Evolutionary conservation across 371 early-diverging fungal genomes (phyloP).

Genomic region (Mycotypha africana): DNA sequence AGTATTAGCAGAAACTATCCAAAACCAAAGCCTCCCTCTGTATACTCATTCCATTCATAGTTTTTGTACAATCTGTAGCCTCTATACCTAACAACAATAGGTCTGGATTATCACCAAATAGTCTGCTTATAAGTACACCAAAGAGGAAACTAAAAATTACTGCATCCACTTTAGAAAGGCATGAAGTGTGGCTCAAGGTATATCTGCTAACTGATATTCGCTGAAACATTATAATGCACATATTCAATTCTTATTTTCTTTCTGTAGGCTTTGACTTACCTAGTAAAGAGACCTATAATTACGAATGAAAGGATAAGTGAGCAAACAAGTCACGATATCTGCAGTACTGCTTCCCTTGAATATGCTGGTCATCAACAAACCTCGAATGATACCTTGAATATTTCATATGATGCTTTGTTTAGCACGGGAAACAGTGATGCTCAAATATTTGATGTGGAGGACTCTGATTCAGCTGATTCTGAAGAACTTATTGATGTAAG

Average conservation of each 20-base stretch:
- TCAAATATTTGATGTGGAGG: conserved; percentile 2
- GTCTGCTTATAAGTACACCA: conserved; percentile 61
- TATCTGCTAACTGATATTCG: not conserved
- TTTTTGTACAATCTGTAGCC: conserved; percentile 53
- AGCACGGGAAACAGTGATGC: not conserved
- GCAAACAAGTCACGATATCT: conserved; percentile 8
- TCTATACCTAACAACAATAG: conserved; percentile 38
- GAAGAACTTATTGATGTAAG: conserved; percentile 31
- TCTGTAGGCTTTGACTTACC: conserved; percentile 24
- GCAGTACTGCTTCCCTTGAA: conserved; percentile 8
- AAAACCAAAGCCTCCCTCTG: not conserved
- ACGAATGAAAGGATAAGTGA: conserved; percentile 5
- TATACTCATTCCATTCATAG: conserved; percentile 29
- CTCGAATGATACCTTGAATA: no score
- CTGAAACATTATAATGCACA: not conserved
- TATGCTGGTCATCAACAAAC: conserved; percentile 14
- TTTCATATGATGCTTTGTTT: not conserved
- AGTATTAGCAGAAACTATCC: not conserved
- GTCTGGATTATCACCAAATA: conserved; percentile 42
- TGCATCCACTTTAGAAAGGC: conserved; percentile 59
- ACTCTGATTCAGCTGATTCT: conserved; percentile 28
- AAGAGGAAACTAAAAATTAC: conserved; percentile 66
- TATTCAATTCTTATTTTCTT: not conserved
- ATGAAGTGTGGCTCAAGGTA: conserved; percentile 62
- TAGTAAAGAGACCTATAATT: conserved; percentile 14